phyloP scores from a whole-genome alignment of 768 basidiomycete species.

The Lactifluus rugatus region DNA sequence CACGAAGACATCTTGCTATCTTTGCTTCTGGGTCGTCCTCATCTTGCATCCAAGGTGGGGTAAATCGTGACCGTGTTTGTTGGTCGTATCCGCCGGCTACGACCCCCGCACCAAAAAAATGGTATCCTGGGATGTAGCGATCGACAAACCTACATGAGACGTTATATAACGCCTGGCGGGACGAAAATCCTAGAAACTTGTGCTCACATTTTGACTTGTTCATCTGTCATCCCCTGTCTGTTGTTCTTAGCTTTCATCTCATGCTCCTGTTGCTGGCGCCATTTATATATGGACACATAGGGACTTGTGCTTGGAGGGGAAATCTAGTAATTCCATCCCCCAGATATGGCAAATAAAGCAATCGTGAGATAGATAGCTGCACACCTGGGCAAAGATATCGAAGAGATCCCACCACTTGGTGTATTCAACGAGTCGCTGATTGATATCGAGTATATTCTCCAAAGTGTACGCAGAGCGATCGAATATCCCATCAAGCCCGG shows the following conservation, averaged over 20 bases:
- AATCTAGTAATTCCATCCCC: constrained; percentile 26
- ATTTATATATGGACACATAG: constrained; percentile 61
- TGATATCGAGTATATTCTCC: constrained; percentile 52
- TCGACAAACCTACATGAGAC: constrained; percentile 59
- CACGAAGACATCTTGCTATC: constrained; percentile 27
- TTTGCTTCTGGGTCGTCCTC: not conserved
- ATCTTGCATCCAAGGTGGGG: constrained; percentile 40
- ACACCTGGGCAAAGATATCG: constrained; percentile 69
- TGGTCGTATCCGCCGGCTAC: constrained; percentile 24
- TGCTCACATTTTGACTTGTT: constrained; percentile 47
- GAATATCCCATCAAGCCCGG: constrained; percentile 26
- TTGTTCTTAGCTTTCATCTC: constrained; percentile 79
- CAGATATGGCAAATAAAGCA: not conserved
- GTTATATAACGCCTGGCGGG: not conserved
- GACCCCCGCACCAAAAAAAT: constrained; percentile 68
- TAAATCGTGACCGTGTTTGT: constrained; percentile 11
- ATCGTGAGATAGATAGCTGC: constrained; percentile 7
- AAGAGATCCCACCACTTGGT: constrained; percentile 59
- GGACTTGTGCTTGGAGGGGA: constrained; percentile 29
- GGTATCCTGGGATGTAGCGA: constrained; percentile 90
- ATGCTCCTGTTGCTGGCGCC: constrained; percentile 87
- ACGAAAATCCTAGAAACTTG: not conserved
- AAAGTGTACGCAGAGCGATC: constrained; percentile 34
- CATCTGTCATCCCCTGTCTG: constrained; percentile 82
- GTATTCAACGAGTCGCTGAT: constrained; percentile 52